These are phyloP conservation scores for Umbilicaria muhlenbergii DNA, from an alignment of 495 filamentous ascomycete species.

Conservation along the genomic window DNA sequence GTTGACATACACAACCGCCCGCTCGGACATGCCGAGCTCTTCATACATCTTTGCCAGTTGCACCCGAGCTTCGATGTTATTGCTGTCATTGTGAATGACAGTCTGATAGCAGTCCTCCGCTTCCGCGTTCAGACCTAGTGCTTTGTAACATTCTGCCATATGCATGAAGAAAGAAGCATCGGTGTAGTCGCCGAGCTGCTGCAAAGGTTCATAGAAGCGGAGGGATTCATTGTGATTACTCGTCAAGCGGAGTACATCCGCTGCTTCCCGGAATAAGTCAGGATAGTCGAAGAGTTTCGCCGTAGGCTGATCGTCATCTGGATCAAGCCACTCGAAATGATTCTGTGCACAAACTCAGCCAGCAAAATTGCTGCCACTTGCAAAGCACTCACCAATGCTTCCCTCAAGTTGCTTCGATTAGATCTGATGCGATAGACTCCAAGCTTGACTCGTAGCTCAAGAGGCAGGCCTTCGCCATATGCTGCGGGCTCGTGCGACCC, in stretches of 20 bases:
- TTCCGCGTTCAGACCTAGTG: conserved; percentile 41
- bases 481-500: conserved; percentile 35
- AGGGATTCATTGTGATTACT: conserved; percentile 47
- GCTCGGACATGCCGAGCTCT: conserved; percentile 44
- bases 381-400: conserved; percentile 50
- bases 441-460: conserved; percentile 75
- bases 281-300: conserved; percentile 45
- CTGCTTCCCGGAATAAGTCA: conserved; percentile 63
- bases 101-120: conserved; percentile 62
- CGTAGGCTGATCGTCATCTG: conserved; percentile 30
- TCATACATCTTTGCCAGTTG: conserved; percentile 72
- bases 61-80: conserved; percentile 55
- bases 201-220: conserved; percentile 56
- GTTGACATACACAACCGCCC: conserved; percentile 58
- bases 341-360: conserved; percentile 20
- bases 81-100: conserved; percentile 50
- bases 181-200: conserved; percentile 36
- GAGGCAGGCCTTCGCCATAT: conserved; percentile 64
- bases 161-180: conserved; percentile 50
- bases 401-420: conserved; percentile 40
- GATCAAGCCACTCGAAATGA: conserved; percentile 51
- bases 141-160: conserved; percentile 56
- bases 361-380: background rate
- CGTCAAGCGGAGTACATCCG: conserved; percentile 44
- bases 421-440: conserved; percentile 64